phyloP scores from a whole-genome alignment of 1,284 basidiomycete genomes.

The Trichosporon faecale region DNA sequence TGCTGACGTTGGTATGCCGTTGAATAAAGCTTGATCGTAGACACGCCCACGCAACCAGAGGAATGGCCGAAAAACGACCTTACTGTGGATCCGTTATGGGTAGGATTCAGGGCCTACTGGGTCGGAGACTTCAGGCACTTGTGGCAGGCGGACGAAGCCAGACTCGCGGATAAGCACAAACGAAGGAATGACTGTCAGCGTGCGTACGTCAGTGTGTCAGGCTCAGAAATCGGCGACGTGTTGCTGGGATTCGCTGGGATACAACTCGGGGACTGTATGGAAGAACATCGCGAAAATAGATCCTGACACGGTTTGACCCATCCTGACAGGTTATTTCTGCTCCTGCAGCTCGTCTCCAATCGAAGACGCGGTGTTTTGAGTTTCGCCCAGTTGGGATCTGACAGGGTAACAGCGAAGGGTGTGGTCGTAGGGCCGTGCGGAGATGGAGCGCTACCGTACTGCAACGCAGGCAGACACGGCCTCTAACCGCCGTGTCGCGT shows the following conservation, averaged over 20 bases:
- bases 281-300: background rate
- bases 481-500: too few relatives aligned
- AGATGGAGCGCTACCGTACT: background rate
- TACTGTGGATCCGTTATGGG: background rate
- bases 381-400: background rate
- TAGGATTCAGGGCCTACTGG: background rate
- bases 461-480: too few relatives aligned
- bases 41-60: background rate
- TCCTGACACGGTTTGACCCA: background rate
- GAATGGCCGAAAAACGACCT: background rate
- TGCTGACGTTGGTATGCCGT: background rate
- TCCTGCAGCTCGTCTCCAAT: background rate
- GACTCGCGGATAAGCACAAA: background rate
- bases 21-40: background rate
- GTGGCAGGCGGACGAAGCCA: background rate
- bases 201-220: background rate
- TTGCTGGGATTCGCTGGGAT: background rate
- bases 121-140: background rate
- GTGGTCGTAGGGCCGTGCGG: background rate
- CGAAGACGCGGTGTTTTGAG: background rate
- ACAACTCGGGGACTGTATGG: background rate
- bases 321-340: background rate
- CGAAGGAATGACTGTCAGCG: constrained; percentile 2
- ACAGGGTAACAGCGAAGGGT: background rate
- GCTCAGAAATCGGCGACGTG: background rate